Conservation (phyloP, 2,329 filamentous ascomycete genomes). For the Ophiostoma himal-ulmi region DNA sequence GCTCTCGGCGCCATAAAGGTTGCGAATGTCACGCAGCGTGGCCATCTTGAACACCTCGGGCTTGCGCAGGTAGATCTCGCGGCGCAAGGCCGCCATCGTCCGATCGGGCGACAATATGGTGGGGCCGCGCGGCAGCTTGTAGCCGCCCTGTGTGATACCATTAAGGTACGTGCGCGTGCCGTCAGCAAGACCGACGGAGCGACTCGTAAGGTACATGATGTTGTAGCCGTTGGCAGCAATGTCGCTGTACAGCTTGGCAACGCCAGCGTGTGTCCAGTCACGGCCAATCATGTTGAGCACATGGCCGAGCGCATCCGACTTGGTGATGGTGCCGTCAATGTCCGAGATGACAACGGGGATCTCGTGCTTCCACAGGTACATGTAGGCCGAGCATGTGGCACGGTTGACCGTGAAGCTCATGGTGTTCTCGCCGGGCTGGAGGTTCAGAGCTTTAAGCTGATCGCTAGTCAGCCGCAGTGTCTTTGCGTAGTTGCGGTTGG, state of each 20-base stretch:
- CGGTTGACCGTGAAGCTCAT: constrained; percentile 97
- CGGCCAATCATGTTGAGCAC: constrained; percentile 94
- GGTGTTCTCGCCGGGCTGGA: constrained; percentile 80
- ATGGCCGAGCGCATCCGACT: constrained; percentile 90
- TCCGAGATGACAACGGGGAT: constrained; percentile 95
- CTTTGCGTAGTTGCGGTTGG: constrained; percentile 88
- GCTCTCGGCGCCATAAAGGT: constrained; percentile 68
- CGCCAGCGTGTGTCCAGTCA: constrained; percentile 95
- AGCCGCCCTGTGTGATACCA: constrained; percentile 82
- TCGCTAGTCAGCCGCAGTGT: constrained; percentile 91
- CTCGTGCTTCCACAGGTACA: constrained; percentile 91
- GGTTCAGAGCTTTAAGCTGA: constrained; percentile 77
- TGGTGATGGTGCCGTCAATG: constrained; percentile 98
- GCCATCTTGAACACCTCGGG: constrained; percentile 99
- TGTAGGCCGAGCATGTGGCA: constrained; percentile 82
- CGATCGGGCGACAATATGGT: constrained; percentile 93
- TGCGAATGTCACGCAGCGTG: constrained; percentile 87
- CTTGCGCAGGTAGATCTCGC: constrained; percentile 91
- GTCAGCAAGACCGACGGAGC: constrained; percentile 89
- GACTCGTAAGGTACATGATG: constrained; percentile 94
- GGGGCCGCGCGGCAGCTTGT: constrained; percentile 78
- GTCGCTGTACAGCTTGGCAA: constrained; percentile 95
- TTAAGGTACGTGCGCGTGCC: constrained; percentile 83
- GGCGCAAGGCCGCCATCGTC: constrained; percentile 84
- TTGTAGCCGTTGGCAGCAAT: constrained; percentile 96